Conservation (phyloP, 2,329 filamentous ascomycete species). For the Aspergillus pseudoviridinutans region DNA sequence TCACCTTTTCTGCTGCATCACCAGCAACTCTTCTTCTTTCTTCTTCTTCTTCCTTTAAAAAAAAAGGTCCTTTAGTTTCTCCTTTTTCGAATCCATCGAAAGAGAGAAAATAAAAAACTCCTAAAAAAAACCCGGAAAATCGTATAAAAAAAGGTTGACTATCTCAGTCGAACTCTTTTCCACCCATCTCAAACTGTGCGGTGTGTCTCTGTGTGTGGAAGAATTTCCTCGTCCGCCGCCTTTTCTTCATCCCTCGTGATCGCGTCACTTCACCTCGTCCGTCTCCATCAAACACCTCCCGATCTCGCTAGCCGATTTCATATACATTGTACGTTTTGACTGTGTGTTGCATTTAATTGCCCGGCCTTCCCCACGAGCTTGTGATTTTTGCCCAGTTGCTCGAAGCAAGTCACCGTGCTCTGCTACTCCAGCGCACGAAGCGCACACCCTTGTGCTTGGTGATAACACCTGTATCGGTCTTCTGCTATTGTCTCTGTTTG, state of each 20-base stretch:
- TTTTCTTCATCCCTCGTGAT: conserved; percentile 16
- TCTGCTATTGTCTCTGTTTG: not conserved
- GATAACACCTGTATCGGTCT: not conserved
- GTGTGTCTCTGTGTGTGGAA: conserved; percentile 26
- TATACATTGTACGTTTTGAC: conserved; percentile 10
- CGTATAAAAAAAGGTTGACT: conserved; percentile 27
- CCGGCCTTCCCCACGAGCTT: not conserved
- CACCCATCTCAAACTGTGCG: conserved; percentile 27
- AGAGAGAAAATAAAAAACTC: conserved; percentile 30
- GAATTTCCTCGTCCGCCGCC: conserved; percentile 23
- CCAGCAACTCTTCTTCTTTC: conserved; percentile 22
- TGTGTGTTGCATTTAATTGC: conserved; percentile 1
- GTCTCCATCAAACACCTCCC: conserved; percentile 6
- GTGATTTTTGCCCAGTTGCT: not conserved
- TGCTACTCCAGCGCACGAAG: not conserved
- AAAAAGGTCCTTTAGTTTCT: not conserved
- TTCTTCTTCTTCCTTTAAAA: conserved; percentile 17
- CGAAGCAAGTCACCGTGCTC: not conserved
- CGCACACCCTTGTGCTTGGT: not conserved
- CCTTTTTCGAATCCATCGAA: conserved; percentile 33
- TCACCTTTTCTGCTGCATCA: conserved; percentile 25
- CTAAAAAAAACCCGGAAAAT: conserved; percentile 40
- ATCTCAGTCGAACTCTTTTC: conserved; percentile 24
- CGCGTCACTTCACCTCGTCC: conserved; percentile 9
- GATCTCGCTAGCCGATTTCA: conserved; percentile 4